Evolutionary conservation across 306 rosid species (phyloP).

Genomic region (Castanea mollissima): DNA sequence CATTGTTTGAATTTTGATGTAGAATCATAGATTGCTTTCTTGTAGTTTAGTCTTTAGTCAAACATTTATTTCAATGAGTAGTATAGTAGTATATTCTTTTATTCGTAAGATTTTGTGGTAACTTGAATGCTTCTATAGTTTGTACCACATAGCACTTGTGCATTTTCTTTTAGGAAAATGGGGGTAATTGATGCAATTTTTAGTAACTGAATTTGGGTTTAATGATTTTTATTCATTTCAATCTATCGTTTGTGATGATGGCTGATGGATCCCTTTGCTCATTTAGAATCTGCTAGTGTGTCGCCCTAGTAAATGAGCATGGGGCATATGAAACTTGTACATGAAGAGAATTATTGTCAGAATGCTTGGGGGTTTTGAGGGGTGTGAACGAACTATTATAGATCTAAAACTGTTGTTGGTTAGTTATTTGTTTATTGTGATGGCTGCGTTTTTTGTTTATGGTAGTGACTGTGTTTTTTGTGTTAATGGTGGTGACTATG

Average conservation of each 20-base stretch:
- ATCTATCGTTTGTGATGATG: background rate
- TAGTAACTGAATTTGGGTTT: background rate
- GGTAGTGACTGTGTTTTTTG: no score
- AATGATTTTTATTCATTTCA: background rate
- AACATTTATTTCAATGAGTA: background rate
- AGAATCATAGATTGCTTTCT: background rate
- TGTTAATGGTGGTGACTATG: no score
- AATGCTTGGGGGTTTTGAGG: background rate
- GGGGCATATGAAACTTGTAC: background rate
- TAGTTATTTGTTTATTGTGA: no score
- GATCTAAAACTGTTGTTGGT: no score
- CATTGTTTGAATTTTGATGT: background rate
- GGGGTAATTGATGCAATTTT: background rate
- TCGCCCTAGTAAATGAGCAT: no score
- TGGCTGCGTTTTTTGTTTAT: no score
- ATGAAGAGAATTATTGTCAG: background rate
- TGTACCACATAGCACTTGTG: background rate
- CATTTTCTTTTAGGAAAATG: background rate
- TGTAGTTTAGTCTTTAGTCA: background rate
- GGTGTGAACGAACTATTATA: no score
- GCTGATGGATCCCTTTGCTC: background rate
- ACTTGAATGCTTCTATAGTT: background rate
- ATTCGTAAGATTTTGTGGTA: background rate
- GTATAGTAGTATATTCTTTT: background rate
- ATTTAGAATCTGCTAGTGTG: background rate